Evolutionary conservation across 2,329 filamentous ascomycete species (phyloP).

Genomic region (Xylaria sp.): DNA sequence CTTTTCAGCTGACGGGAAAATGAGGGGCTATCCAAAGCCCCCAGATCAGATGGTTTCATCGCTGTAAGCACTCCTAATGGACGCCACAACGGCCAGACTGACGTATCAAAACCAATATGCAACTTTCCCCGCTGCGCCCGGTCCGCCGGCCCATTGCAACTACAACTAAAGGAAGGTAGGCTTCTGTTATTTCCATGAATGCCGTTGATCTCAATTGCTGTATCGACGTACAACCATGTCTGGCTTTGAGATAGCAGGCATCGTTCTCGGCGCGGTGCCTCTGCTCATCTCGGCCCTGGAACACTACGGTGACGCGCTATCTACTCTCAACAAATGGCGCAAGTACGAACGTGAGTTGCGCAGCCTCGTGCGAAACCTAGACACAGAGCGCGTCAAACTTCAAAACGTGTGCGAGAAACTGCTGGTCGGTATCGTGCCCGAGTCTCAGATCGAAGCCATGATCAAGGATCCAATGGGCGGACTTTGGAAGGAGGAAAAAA

Average conservation of each 20-base stretch:
- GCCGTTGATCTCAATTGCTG: background rate
- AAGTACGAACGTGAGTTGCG: background rate
- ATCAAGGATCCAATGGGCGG: background rate
- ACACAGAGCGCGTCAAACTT: slow-evolving; percentile 2
- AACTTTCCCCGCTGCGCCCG: background rate
- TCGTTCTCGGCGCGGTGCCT: background rate
- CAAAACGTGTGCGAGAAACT: background rate
- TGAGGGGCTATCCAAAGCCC: no score
- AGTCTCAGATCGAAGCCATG: background rate
- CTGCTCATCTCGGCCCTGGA: background rate
- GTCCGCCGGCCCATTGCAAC: no score
- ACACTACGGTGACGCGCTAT: background rate
- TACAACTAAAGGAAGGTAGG: background rate
- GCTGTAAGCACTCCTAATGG: background rate
- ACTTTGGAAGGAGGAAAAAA: background rate
- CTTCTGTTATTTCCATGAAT: background rate
- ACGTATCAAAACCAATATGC: background rate
- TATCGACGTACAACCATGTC: background rate
- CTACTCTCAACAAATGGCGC: background rate
- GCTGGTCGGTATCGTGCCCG: background rate
- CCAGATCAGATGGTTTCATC: background rate
- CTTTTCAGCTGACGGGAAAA: no score
- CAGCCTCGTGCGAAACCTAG: background rate
- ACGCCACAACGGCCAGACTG: background rate
- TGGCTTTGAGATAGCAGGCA: background rate